Evolutionary conservation across 1,284 basidiomycete species (phyloP), one percentile per base, ranked within the genome.

Genomic region (Marasmius fiardii): DNA sequence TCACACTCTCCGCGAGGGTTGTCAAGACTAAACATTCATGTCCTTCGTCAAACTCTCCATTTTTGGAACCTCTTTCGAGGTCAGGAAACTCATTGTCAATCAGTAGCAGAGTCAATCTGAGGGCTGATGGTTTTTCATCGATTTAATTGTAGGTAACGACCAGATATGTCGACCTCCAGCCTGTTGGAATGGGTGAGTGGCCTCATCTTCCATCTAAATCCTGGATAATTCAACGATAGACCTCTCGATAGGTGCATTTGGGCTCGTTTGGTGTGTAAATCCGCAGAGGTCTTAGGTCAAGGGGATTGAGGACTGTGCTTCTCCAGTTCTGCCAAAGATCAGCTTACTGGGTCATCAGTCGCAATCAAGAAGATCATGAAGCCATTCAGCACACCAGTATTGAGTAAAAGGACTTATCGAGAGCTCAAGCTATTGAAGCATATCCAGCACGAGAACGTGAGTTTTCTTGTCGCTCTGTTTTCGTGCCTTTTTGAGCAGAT

Each of bases 341-440:
- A 98, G 75, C 83, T 99, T 52, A 97, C 95, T 6, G 90, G 87
- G 53, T 88, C 93, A 33, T 93, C 93, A 24, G 95, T 98, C 56
- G 97, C 95, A 65, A 95, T 98, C 77, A 98, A 98, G 83, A 98
- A 97, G 85, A 97, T 98, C 75, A 96, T 95, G 94, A 96, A 96
- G 72, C 94, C 94, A 8, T 96, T 97, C 74, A 93, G 91, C 69
- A 98, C 97, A 11, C 95, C 96, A 11, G 97, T 99, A n/a, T 81
- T 99, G 64, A 90, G 87, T 74, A 99, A 99, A 78, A 82, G 96
- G 63, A 99, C 97, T 7, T 99, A 99, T 75, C 86, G 96, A 64
- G 96, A 99, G 75, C 85, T 99, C 67, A 99, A 99, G 77, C 82
- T 99, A 45, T 82, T 99, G 70, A 99, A 99, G 76, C 96, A 99